Evolutionary conservation across 768 basidiomycete genomes (phyloP), one percentile per base, ranked within the genome.

Genomic region (Amanita muscaria): DNA sequence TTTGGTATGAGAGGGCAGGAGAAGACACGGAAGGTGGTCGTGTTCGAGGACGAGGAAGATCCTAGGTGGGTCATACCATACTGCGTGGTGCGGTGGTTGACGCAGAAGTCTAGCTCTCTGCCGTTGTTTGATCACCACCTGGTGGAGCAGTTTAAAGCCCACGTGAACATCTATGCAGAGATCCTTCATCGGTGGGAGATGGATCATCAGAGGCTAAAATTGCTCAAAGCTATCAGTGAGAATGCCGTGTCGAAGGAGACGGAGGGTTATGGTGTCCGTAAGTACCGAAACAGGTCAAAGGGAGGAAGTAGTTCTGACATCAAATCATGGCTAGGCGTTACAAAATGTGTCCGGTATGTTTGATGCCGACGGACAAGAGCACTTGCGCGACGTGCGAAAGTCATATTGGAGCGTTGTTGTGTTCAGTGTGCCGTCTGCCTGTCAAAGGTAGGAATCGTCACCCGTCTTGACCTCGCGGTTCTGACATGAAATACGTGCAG

Each of bases 391-490:
- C 60, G 22, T 79, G 74, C 48, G 64, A 61, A 44, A 62, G 61
- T 7, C 60, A 64, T n/a, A 68, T 62, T 34, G 64, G 62, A 4
- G 69, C 68, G 57, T 65, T 78, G 2, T 61, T 61, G 5, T 90
- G 88, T 56, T 75, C 83, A 0, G 72, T 89, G 14, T 89, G 88
- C 57, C 72, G 85, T 38, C 71, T 89, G 23, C 81, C 84, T 5
- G 77, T 83, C 46, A 83, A 78, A 71, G 84, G 88, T 78, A 50
- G 5, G 19, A 2, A n/a, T 2, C 10, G 36, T 32, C 21, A 15
- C 16, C 37, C 44, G 36, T 42, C 15, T 1, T 48, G 18, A 14
- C 10, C 4, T 2, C 4, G 18, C n/a, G 29, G 34, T 16, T 16
- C 23, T 42, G 25, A 8, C 21, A 32, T n/a, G 15, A 16, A 7